Base-by-base conservation (phyloP, 768 basidiomycete genomes). In the Trametes cinnabarina region DNA sequence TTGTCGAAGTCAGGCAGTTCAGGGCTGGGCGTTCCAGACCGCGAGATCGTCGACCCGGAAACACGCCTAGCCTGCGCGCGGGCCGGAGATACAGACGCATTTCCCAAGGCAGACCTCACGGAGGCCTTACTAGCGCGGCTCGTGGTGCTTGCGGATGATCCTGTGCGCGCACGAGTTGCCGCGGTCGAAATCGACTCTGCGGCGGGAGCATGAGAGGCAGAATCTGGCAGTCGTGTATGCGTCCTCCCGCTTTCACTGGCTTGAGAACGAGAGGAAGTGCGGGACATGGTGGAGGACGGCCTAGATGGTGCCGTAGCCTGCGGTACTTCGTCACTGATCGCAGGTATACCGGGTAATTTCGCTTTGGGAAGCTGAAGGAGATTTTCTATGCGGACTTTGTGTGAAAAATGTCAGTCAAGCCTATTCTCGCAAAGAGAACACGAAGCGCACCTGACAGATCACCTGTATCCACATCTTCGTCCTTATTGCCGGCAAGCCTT, bases 11-110 rank as follows among this genome's bases (percentile, higher is more conserved):
- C 58, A 1, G 61, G 62, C 9, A 63, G 48, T 7, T 64, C 64
- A 0, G 68, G 68, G 40, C 68, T 69, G 11, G 68, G 63, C 15
- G 64, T 68, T 26, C 64, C 56, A 32, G 66, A 65, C 9, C 60
- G 55, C 17, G 57, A 58, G 11, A 42, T 19, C 0, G 41, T 55
- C n/a, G 60, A 56, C 15, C 60, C 51, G 7, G 60, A 61, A 6
- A 52, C 48, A n/a, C 43, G 50, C 11, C 54, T 44, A 3, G 54
- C 1, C 46, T 55, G 54, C 25, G 11, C 46, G 44, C 49, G 57
- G 4, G 42, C 44, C 4, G 62, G 54, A 7, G 54, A 51, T 14
- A 30, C 32, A 6, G 61, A 34, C 11, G 42, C 43, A 15, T 37
- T 44, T 11, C 37, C 46, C 2, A 52, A 26, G 28, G 49, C 42